A percentile compares a stretch with the other conserved stretches of the same genome.
Conservation (phyloP, 2,329 filamentous ascomycete genomes). For the Coleophoma cylindrospora region DNA sequence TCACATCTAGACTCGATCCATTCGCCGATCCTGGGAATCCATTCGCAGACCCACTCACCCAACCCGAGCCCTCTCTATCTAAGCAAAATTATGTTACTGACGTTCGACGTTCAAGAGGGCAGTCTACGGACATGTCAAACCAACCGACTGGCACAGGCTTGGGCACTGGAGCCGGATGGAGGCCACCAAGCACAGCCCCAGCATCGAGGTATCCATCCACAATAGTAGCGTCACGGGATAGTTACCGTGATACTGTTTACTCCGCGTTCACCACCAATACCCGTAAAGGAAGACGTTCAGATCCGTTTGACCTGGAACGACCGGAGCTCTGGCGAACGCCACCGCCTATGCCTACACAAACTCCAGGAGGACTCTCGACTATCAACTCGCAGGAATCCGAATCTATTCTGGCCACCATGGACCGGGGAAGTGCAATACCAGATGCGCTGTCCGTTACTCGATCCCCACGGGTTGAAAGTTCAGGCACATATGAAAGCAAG, state of each 20-base stretch:
- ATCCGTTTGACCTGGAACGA: conserved; percentile 60
- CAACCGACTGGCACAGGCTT: conserved; percentile 16
- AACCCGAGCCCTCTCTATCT: conserved; percentile 21
- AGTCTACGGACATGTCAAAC: conserved; percentile 28
- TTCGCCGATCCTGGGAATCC: conserved; percentile 7
- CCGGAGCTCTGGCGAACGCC: conserved; percentile 35
- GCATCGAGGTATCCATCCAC: conserved; percentile 22
- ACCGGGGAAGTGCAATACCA: background rate
- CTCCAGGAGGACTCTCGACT: background rate
- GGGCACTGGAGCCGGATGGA: conserved; percentile 19
- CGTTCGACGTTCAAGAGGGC: conserved; percentile 43
- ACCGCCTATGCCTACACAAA: background rate
- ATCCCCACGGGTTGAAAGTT: conserved; percentile 2
- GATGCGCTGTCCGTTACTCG: conserved; percentile 3
- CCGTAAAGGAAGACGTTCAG: conserved; percentile 51
- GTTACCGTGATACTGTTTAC: conserved; percentile 33
- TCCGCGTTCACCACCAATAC: conserved; percentile 33
- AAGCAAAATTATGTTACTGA: conserved; percentile 39
- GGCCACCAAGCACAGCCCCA: conserved; percentile 10
- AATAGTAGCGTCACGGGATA: conserved; percentile 23
- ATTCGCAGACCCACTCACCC: conserved; percentile 17
- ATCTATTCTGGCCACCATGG: background rate
- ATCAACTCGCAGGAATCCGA: background rate
- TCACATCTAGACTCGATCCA: conserved; percentile 8
- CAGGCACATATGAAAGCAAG: conserved; percentile 15